These are phyloP conservation scores for Rhodocollybia butyracea DNA, from an alignment of 768 basidiomycete species.

Conservation along the genomic window DNA sequence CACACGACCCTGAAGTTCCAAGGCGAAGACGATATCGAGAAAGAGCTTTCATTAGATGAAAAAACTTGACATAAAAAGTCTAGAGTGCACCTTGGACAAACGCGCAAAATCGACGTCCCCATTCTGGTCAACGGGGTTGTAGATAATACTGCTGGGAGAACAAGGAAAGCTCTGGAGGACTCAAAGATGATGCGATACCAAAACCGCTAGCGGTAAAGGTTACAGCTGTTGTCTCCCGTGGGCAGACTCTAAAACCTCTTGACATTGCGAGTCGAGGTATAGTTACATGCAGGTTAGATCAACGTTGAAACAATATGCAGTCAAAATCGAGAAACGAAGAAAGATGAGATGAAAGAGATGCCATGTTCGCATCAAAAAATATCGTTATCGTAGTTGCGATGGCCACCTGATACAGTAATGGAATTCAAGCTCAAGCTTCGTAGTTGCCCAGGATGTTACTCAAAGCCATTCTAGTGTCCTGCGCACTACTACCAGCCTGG, in stretches of 20 bases:
- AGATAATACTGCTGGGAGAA: constrained; percentile 37
- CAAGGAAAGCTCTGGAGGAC: constrained; percentile 30
- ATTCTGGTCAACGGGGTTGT: constrained; percentile 16
- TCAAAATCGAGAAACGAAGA: too few relatives aligned
- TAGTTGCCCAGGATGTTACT: too few relatives aligned
- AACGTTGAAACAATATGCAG: too few relatives aligned
- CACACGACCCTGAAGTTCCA: constrained; percentile 5
- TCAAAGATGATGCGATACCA: background rate
- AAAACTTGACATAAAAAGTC: too few relatives aligned
- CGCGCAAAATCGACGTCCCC: constrained; percentile 6
- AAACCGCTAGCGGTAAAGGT: constrained; percentile 8
- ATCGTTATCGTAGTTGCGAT: too few relatives aligned
- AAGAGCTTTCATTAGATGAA: too few relatives aligned
- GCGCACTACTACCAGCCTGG: too few relatives aligned
- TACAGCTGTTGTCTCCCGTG: constrained; percentile 7
- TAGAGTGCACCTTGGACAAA: constrained; percentile 13
- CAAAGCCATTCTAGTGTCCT: too few relatives aligned
- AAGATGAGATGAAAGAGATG: too few relatives aligned
- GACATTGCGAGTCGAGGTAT: constrained; percentile 20
- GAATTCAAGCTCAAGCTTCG: too few relatives aligned
- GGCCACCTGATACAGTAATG: too few relatives aligned
- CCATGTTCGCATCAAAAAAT: too few relatives aligned
- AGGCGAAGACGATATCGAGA: background rate
- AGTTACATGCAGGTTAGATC: constrained; percentile 4
- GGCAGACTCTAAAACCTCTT: constrained; percentile 17